Conservation (phyloP, 352 stramenopile genomes). For the Phytophthora foliorum region DNA sequence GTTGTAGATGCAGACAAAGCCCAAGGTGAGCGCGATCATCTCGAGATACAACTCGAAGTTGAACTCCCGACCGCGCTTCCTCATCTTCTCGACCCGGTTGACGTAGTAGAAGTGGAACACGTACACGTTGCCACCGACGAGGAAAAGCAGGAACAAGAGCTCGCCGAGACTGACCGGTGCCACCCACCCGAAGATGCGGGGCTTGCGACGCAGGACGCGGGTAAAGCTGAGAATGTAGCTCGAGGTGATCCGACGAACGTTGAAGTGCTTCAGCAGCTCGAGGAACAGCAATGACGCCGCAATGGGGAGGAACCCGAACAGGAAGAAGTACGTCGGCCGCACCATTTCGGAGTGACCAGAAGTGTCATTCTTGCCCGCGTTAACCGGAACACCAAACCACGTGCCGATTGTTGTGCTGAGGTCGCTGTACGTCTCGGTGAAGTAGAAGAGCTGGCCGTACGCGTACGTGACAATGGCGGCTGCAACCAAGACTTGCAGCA, state of each 20-base stretch:
- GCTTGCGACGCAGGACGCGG: constrained; percentile 53
- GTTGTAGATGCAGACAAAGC: constrained; percentile 58
- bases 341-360: constrained; percentile 57
- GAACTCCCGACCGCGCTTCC: constrained; percentile 1
- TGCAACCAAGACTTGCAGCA: constrained; percentile 37
- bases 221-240: constrained; percentile 34
- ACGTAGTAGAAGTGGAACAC: constrained; percentile 35
- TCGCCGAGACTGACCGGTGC: constrained; percentile 41
- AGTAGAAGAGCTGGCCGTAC: constrained; percentile 36
- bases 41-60: constrained; percentile 34
- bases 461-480: constrained; percentile 39
- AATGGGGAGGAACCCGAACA: constrained; percentile 56
- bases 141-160: constrained; percentile 30
- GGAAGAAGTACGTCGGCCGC: constrained; percentile 57
- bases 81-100: constrained; percentile 5
- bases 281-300: constrained; percentile 44
- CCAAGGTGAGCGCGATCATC: constrained; percentile 43
- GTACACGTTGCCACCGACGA: constrained; percentile 43
- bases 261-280: constrained; percentile 49
- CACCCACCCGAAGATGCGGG: constrained; percentile 28
- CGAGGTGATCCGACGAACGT: constrained; percentile 44
- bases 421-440: constrained; percentile 30
- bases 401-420: constrained; percentile 20
- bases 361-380: constrained; percentile 8
- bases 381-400: constrained; percentile 42